Evolutionary conservation across 805 yeast species (phyloP).

Genomic region (Ogataea nakhonphanomensis): DNA sequence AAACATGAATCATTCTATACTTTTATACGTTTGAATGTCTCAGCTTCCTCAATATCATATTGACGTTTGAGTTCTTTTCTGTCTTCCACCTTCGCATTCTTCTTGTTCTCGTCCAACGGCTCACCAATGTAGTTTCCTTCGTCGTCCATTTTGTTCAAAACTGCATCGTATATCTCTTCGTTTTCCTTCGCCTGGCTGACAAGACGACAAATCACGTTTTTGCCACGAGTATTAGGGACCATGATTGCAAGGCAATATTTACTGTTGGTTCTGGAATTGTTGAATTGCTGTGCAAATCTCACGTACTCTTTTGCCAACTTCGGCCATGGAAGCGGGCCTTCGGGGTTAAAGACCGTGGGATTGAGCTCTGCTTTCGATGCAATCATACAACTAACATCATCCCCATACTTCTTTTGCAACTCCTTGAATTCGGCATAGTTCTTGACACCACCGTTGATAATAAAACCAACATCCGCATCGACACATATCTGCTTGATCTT

Average conservation of each 20-base stretch:
- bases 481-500: conserved; percentile 61
- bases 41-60: conserved; percentile 5
- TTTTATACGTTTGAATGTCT: conserved; percentile 9
- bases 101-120: conserved; percentile 1
- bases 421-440: conserved; percentile 50
- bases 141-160: conserved; percentile 34
- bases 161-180: conserved; percentile 43
- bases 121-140: conserved; percentile 30
- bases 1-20: not conserved
- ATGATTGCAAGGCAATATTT: conserved; percentile 78
- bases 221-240: conserved; percentile 47
- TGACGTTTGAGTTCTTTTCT: conserved; percentile 4
- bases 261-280: conserved; percentile 67
- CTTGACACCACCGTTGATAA: conserved; percentile 76
- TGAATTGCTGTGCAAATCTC: conserved; percentile 48
- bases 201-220: conserved; percentile 47
- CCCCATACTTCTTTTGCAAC: conserved; percentile 51
- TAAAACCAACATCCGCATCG: conserved; percentile 61
- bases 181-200: conserved; percentile 55
- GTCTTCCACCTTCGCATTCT: conserved; percentile 2
- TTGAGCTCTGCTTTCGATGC: conserved; percentile 88
- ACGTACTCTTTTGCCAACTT: conserved; percentile 54
- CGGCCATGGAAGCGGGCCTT: conserved; percentile 50
- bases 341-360: conserved; percentile 65
- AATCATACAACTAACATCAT: conserved; percentile 84